phyloP scores from a whole-genome alignment of 805 yeast genomes.

The Maudiozyma barnettii region DNA sequence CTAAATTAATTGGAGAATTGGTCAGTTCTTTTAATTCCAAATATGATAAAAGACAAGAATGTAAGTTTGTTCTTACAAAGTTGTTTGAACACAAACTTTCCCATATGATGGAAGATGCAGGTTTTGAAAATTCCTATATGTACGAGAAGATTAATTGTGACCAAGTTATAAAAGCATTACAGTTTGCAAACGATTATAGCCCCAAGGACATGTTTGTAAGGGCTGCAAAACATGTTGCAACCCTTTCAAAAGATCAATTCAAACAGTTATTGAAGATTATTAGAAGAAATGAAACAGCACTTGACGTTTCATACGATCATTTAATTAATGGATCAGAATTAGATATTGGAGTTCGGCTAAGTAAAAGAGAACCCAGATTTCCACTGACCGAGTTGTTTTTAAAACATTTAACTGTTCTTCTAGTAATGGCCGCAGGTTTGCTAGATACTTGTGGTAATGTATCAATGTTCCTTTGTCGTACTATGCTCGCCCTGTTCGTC shows the following conservation, averaged over 20 bases:
- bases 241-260: neutral
- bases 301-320: too few relatives aligned
- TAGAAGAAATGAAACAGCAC: too few relatives aligned
- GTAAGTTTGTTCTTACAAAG: neutral
- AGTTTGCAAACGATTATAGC: neutral
- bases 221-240: neutral
- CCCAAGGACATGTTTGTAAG: neutral
- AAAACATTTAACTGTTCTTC: neutral
- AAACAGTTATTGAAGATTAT: neutral
- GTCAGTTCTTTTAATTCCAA: neutral
- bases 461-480: neutral
- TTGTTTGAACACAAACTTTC: neutral
- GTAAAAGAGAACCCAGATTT: neutral
- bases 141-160: neutral
- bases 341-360: neutral
- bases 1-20: neutral
- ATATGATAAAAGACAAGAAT: neutral
- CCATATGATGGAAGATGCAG: neutral
- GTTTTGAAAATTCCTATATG: neutral
- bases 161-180: neutral
- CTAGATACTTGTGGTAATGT: neutral
- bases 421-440: neutral
- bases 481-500: neutral
- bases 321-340: too few relatives aligned
- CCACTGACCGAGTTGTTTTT: neutral